Evolutionary conservation across 768 basidiomycete species (phyloP).

Genomic region (Termitomyces sp.): DNA sequence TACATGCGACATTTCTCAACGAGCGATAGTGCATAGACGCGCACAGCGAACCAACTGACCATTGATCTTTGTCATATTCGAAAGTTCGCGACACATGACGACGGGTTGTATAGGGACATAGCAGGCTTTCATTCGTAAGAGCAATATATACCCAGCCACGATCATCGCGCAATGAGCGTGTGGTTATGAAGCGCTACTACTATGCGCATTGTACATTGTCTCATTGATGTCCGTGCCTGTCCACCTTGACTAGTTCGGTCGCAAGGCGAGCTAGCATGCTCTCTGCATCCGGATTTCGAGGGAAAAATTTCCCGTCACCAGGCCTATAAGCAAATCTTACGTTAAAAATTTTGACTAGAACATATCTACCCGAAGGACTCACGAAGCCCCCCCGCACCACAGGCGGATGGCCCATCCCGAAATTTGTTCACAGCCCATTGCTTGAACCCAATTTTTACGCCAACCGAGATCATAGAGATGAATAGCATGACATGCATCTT

Average conservation of each 20-base stretch:
- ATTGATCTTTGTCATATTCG: constrained; percentile 6
- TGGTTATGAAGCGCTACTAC: too few species aligned
- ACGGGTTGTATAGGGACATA: background rate
- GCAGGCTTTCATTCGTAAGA: background rate
- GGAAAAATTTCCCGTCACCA: constrained; percentile 66
- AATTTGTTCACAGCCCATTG: constrained; percentile 52
- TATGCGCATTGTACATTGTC: too few species aligned
- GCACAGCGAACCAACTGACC: background rate
- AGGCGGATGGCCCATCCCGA: constrained; percentile 50
- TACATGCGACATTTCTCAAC: background rate
- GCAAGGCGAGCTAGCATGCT: constrained; percentile 64
- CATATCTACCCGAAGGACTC: constrained; percentile 20
- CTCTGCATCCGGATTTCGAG: constrained; percentile 63
- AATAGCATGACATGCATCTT: constrained; percentile 54
- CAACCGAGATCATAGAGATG: constrained; percentile 72
- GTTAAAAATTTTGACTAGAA: background rate
- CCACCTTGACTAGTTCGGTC: constrained; percentile 50
- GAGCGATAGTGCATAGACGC: background rate
- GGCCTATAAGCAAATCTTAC: constrained; percentile 26
- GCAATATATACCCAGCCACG: constrained; percentile 8
- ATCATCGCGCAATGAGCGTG: constrained; percentile 19
- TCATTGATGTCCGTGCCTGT: constrained; percentile 31
- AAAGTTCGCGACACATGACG: background rate
- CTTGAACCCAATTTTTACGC: constrained; percentile 64
- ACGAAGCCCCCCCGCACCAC: constrained; percentile 62